Conservation (phyloP, 768 basidiomycete species). For the Tylopilus plumbeoviolaceoides region DNA sequence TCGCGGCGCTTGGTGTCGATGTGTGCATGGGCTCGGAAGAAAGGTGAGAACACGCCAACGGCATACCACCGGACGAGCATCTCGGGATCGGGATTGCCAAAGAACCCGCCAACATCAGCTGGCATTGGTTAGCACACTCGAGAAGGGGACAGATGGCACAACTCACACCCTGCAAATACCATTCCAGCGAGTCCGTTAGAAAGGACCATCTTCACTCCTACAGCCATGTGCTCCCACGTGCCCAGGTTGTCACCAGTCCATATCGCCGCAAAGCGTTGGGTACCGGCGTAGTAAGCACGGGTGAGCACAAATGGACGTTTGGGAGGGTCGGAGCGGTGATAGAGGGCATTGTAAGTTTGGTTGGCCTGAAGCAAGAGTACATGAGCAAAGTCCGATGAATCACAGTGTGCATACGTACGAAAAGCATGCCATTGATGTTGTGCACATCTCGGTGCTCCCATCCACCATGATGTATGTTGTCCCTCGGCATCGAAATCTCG, state of each 20-base stretch:
- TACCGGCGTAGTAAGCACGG: constrained; percentile 91
- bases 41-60: constrained; percentile 91
- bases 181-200: constrained; percentile 87
- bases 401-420: constrained; percentile 41
- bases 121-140: constrained; percentile 2
- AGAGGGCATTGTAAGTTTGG: constrained; percentile 75
- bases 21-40: constrained; percentile 98
- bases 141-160: background rate
- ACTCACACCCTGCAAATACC: constrained; percentile 86
- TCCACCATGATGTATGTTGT: constrained; percentile 81
- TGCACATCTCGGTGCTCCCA: constrained; percentile 99
- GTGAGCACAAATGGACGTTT: constrained; percentile 94
- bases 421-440: constrained; percentile 97
- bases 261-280: constrained; percentile 94
- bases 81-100: constrained; percentile 91
- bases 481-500: constrained; percentile 81
- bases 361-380: constrained; percentile 56
- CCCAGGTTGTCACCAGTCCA: constrained; percentile 99
- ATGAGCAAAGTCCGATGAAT: background rate
- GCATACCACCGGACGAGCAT: constrained; percentile 98
- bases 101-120: constrained; percentile 99
- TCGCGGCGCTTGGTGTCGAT: constrained; percentile 97
- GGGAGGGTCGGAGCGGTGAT: constrained; percentile 66
- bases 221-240: constrained; percentile 96
- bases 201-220: constrained; percentile 90